Base-by-base conservation (phyloP, 306 rosid genomes). In the Mucuna pruriens region DNA sequence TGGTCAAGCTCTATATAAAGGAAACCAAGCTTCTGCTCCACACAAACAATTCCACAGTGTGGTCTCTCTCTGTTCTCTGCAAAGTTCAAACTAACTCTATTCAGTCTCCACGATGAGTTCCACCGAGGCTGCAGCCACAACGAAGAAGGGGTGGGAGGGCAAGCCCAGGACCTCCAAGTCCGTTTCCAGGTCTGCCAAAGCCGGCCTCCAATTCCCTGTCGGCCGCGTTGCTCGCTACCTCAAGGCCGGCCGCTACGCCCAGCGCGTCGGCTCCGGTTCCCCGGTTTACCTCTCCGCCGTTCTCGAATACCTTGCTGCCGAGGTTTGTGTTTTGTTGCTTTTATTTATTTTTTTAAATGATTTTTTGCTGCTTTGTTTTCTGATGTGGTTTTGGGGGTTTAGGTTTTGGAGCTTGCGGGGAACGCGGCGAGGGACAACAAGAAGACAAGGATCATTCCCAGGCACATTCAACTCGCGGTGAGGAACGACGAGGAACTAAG, bases 201-300 rank as follows among this genome's bases (percentile, higher is more conserved):
- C 98, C 2, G 98, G 98, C 9, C 98, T 94, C 1, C 98, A 94
- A 11, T 94, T 94, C n/a, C 98, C 98, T 1, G 97, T 94, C 4
- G 94, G 98, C 11, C 97, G 98, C 0, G 26, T 94, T 31, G 97
- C 94, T 2, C 90, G 98, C 0, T 94, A 83, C 66, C 97, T 94
- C 44, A 94, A 87, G 54, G 66, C 82, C 1, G 98, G 98, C 5
- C 90, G 92, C 10, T 94, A 92, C 9, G 87, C 98, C 0, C 91
- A 85, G 76, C 94, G 98, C 0, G 92, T 92, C 0, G 97, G 96
- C 0, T 87, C 97, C 4, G 98, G 98, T 0, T 86, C 96, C 0
- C 97, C 98, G 0, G 97, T 94, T 68, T 94, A 94, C 44, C 97
- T 94, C 62, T 87, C 97, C 0, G 98, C 98, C 0, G 97, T 94